Conservation (phyloP, 768 basidiomycete species). For the Leucocoprinus birnbaumii region DNA sequence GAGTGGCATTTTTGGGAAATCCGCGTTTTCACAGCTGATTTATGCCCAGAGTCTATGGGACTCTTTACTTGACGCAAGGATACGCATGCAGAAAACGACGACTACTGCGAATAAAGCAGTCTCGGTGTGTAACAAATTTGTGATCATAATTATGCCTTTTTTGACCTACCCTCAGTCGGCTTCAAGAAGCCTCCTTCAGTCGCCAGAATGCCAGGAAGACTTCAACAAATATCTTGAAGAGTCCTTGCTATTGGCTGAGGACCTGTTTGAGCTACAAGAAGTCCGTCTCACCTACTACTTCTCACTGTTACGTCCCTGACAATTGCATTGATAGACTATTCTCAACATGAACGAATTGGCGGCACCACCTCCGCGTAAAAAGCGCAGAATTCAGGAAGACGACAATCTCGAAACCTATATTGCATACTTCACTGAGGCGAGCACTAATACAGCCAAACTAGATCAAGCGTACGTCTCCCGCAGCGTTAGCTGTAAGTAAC, state of each 20-base stretch:
- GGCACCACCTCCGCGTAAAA: slow-evolving; percentile 53
- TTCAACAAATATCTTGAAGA: slow-evolving; percentile 57
- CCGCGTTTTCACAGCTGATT: background rate
- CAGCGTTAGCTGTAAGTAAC: slow-evolving; percentile 4
- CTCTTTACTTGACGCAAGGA: slow-evolving; percentile 83
- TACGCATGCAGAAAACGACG: slow-evolving; percentile 83
- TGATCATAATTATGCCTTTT: background rate
- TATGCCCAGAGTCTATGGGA: slow-evolving; percentile 75
- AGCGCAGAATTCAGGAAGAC: slow-evolving; percentile 39
- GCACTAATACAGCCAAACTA: slow-evolving; percentile 37
- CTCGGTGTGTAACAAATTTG: slow-evolving; percentile 36
- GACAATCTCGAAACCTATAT: slow-evolving; percentile 27
- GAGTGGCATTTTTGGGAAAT: slow-evolving; percentile 23
- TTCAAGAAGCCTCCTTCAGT: slow-evolving; percentile 32
- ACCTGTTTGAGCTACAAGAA: slow-evolving; percentile 67
- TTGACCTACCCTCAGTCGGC: slow-evolving; percentile 26
- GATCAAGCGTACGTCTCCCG: slow-evolving; percentile 47
- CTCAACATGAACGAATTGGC: slow-evolving; percentile 45
- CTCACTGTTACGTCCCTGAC: background rate
- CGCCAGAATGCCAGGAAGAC: slow-evolving; percentile 39
- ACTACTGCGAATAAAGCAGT: slow-evolving; percentile 65
- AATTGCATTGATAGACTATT: slow-evolving; percentile 31
- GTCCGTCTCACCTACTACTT: slow-evolving; percentile 29
- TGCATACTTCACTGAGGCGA: slow-evolving; percentile 40
- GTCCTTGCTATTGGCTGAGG: slow-evolving; percentile 57